Conservation (phyloP, 2,329 filamentous ascomycete species). For the Xylaria digitata region DNA sequence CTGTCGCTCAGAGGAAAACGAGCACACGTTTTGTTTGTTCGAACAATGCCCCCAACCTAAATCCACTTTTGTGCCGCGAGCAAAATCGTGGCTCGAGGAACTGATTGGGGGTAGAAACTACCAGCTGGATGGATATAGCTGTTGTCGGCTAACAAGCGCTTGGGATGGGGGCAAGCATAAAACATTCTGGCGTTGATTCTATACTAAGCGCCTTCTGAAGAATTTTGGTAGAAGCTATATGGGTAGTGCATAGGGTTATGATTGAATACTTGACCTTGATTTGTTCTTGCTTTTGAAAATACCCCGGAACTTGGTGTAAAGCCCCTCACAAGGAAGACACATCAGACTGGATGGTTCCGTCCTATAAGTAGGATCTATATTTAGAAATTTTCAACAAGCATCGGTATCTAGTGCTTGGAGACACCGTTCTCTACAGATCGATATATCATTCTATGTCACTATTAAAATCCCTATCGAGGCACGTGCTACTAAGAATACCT, state of each 20-base stretch:
- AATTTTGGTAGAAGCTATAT: not conserved
- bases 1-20: not conserved
- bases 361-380: too few species aligned
- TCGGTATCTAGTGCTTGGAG: too few species aligned
- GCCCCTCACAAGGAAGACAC: too few species aligned
- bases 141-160: not conserved
- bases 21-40: conserved; percentile 8
- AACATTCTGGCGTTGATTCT: not conserved
- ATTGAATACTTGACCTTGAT: not conserved
- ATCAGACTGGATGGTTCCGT: too few species aligned
- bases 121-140: not conserved
- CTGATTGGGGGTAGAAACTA: conserved; percentile 4
- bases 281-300: too few species aligned
- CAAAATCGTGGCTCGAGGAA: not conserved
- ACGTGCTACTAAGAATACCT: too few species aligned
- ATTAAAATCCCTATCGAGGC: too few species aligned
- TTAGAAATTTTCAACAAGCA: too few species aligned
- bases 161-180: not conserved
- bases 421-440: too few species aligned
- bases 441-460: too few species aligned
- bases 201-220: not conserved
- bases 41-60: not conserved
- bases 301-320: too few species aligned
- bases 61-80: not conserved
- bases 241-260: not conserved